Base-by-base conservation (phyloP, 148 eudicot species). In the Diospyros lotus region DNA sequence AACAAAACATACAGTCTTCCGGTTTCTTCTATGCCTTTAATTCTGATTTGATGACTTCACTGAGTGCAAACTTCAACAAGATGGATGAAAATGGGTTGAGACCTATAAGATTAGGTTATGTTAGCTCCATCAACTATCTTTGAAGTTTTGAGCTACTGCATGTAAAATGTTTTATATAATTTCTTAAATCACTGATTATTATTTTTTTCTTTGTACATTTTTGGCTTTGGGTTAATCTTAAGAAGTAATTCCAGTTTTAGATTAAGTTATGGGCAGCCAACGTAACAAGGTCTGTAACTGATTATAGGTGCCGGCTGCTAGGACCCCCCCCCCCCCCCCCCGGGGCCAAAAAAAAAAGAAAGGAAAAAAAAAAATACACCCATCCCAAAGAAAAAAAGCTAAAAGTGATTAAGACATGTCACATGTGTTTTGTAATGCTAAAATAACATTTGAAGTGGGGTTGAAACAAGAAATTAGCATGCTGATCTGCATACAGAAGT, bases 101-200 rank as follows among this genome's bases (percentile, higher is more conserved):
- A 28, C 28, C 28, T 28, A 28, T 12, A 51, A 51, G 51, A 71
- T 71, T 56, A 42, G 64, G 51, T 71, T 71, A n/a, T 17, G 73
- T 17, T 41, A 50, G 8, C 64, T 41, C 13, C 14, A 45, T 71
- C 39, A 56, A 40, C 9, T 4, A 13, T 8, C 15, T 6, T 4
- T 10, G 18, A 54, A 54, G 14, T 70, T 70, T 46, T 53, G 3
- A 38, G 28, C 63, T 13, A 15, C 12, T 15, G 4, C 11, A 55
- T 56, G 73, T 15, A 71, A 42, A 51, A 17, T 2, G 48, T 55
- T 41, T 40, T 42, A 61, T 55, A 54, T 71, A n/a, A 46, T 15
- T 18, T 48, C 14, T 48, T 11, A 45, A 52, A 48, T 56, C 11
- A 56, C 71, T n/a, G 18, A 50, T 42, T 48, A 50, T 18, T 51